Base-by-base conservation (phyloP, 164 flowering plant genomes). In the Piper longum region DNA sequence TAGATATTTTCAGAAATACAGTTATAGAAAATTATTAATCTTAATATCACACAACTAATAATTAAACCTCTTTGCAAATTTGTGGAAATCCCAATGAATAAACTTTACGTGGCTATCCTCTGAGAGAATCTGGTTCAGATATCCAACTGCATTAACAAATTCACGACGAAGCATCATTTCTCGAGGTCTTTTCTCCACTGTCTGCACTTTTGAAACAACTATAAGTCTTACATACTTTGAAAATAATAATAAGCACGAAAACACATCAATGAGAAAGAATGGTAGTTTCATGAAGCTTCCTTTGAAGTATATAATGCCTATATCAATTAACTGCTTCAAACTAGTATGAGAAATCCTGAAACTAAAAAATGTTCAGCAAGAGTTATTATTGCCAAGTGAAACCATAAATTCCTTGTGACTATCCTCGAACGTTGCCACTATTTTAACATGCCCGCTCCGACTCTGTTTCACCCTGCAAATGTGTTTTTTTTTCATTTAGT, bases 151-250 rank as follows among this genome's bases (percentile, higher is more conserved):
- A 81, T 76, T 84, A 19, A 96, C 84, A 80, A 90, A 93, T 75
- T 90, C 97, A 69, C 97, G 95, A 61, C 97, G 76, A 26, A 93
- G 80, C 95, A 93, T 90, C 99, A 93, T 93, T 78, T 93, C 99
- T 65, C 99, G 75, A 41, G 99, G 99, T 75, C 99, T 82, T 81
- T 93, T 90, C 77, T 93, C 99, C 68, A 93, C 88, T 59, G 96
- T 93, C 97, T 93, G 82, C 73, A 79, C 56, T 73, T 43, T 66
- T 48, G n/a, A 39, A 18, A 3, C 60, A 57, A 26, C 59, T 19
- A 57, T 3, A 56, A 57, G 7, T 19, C 4, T 18, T 18, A 4
- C 9, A 26, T 8, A 26, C 4, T 7, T 13, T n/a, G 41, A 18
- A 57, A 26, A 26, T 13, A 36, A 57, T 16, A 7, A 57, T 26